Base-by-base conservation (phyloP, 768 basidiomycete species). In the Phanerodontia chrysosporium region DNA sequence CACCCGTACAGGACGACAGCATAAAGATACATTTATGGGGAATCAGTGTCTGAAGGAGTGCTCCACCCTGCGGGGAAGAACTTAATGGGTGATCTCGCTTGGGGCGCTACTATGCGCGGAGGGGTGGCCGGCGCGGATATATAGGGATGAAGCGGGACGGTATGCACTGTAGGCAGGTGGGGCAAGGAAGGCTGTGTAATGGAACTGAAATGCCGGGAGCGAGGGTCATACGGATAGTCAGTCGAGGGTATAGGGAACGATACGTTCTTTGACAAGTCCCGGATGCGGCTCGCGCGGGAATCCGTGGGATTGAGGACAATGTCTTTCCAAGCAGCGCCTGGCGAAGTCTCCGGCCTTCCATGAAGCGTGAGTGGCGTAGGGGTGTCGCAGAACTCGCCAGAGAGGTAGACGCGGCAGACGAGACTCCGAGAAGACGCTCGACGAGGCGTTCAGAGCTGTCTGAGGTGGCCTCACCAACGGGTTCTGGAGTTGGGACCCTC, bases 251-350 rank as follows among this genome's bases (percentile, higher is more conserved):
- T 63, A n/a, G 52, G 52, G 52, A 51, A 51, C 18, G 49, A 51
- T 2, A 51, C 22, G 49, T 51, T 51, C 7, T 28, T 51, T 12
- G 49, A 22, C 18, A 51, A 29, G 59, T 51, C 12, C 49, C 57
- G 46, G 56, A 36, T 44, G 25, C 45, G 36, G 44, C 56, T 60
- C 53, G 39, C 18, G 39, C 39, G 39, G 16, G 39, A 18, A 42
- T 42, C 39, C 45, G 64, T 58, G 2, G 65, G 63, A 7, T 64
- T 63, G 22, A 67, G 58, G 0, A 68, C 63, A 1, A 66, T 66
- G 39, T 62, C 46, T 49, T 68, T 66, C 69, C 67, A 70, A 18
- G 59, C 62, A 59, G 62, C 61, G 22, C 66, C 62, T 2, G 68
- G 68, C 7, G 68, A 63, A 36, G 57, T 62, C 55, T 66, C 64